These are phyloP conservation scores for Solanum sejunctum DNA, from an alignment of 257 asterid genomes.

Conservation along the genomic window DNA sequence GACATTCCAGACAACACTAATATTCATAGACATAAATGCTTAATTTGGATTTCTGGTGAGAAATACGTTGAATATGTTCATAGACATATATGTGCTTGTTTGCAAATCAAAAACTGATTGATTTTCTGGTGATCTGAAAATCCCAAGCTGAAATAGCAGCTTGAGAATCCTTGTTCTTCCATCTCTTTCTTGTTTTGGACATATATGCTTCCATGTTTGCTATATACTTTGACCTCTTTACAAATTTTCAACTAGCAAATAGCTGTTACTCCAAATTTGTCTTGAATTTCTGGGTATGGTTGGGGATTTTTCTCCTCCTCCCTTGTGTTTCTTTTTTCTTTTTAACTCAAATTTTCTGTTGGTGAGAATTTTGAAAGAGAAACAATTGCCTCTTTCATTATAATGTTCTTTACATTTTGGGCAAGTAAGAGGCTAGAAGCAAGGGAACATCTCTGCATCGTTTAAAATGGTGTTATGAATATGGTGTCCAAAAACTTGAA, in stretches of 20 bases:
- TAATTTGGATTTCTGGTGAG: not conserved
- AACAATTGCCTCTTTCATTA: not conserved
- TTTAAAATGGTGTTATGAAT: not conserved
- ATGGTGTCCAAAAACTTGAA: not conserved
- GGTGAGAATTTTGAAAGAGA: not conserved
- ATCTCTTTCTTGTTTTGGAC: not conserved
- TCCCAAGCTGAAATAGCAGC: not conserved
- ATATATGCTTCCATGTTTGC: not conserved
- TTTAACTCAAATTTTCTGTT: not conserved
- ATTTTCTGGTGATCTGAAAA: not conserved
- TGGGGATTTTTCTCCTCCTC: not conserved
- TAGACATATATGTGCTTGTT: not conserved
- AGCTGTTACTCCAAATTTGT: not conserved
- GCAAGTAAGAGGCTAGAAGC: not conserved
- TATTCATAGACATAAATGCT: not conserved
- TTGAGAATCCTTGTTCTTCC: not conserved
- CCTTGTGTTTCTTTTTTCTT: not conserved
- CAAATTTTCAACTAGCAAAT: not conserved
- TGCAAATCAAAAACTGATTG: not conserved
- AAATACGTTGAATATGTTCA: not conserved
- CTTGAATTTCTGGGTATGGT: not conserved
- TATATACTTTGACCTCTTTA: not conserved
- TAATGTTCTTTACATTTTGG: not conserved
- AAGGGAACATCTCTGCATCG: not conserved
- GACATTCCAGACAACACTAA: not conserved